phyloP scores from a whole-genome alignment of 352 stramenopile species.

The Phytophthora uliginosa region DNA sequence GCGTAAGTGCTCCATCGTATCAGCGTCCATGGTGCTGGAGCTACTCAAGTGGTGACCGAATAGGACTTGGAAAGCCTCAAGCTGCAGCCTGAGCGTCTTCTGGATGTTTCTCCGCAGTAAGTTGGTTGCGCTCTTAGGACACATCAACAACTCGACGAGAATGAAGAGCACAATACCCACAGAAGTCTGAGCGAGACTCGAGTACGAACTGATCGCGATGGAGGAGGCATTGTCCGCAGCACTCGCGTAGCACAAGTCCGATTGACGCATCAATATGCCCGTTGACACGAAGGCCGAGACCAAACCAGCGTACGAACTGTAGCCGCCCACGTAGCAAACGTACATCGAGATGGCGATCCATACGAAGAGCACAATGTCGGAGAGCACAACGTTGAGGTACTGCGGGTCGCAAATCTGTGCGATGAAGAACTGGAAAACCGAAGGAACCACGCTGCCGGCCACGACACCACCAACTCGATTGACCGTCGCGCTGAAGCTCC shows the following conservation, averaged over 20 bases:
- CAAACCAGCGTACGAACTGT: conserved; percentile 63
- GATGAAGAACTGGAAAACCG: conserved; percentile 87
- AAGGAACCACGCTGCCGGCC: conserved; percentile 79
- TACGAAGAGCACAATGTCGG: conserved; percentile 56
- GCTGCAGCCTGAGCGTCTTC: conserved; percentile 66
- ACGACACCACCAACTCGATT: conserved; percentile 84
- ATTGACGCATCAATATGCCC: conserved; percentile 68
- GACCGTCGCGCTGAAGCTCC: conserved; percentile 79
- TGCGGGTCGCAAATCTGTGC: conserved; percentile 60
- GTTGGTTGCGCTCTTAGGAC: conserved; percentile 61
- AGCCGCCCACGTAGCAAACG: conserved; percentile 67
- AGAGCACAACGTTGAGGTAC: conserved; percentile 47
- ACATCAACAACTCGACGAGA: conserved; percentile 67
- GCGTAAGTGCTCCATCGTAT: conserved; percentile 55
- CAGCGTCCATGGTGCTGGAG: conserved; percentile 54
- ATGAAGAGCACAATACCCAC: conserved; percentile 85
- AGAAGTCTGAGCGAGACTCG: conserved; percentile 76
- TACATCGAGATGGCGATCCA: conserved; percentile 77
- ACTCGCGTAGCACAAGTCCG: conserved; percentile 52
- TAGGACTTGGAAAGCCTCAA: conserved; percentile 66
- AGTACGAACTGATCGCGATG: conserved; percentile 76
- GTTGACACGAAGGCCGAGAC: conserved; percentile 75
- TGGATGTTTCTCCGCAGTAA: conserved; percentile 76
- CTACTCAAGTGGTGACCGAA: conserved; percentile 74
- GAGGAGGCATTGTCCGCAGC: conserved; percentile 39